phyloP scores from a whole-genome alignment of 2,329 filamentous ascomycete species.

The Trichoderma afroharzianum region DNA sequence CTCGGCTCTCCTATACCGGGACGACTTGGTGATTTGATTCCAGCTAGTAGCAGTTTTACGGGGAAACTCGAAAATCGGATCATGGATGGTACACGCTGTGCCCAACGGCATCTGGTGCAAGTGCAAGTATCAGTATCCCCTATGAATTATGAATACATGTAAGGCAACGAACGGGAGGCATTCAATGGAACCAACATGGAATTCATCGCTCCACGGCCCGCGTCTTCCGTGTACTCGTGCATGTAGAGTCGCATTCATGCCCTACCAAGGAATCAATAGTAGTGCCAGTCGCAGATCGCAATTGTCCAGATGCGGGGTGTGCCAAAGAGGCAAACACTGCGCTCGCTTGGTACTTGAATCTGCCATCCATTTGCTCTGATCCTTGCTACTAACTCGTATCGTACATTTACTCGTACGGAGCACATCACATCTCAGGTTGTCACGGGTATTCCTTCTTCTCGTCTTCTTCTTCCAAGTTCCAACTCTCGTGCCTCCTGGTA shows the following conservation, averaged over 20 bases:
- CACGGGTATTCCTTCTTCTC: not conserved
- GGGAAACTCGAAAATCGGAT: not conserved
- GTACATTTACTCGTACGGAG: no score
- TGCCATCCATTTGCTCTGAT: not conserved
- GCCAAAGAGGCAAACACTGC: not conserved
- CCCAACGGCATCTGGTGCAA: not conserved
- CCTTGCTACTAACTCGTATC: not conserved
- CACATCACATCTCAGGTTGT: not conserved
- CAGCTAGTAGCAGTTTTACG: not conserved
- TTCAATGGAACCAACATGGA: not conserved
- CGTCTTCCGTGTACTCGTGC: not conserved
- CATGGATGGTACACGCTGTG: not conserved
- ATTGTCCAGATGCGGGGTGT: conserved; percentile 10
- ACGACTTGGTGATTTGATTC: not conserved
- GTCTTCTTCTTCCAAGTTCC: not conserved
- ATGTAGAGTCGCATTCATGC: not conserved
- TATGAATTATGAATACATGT: no score
- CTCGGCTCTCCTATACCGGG: not conserved
- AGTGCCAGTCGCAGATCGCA: not conserved
- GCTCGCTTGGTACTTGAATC: not conserved
- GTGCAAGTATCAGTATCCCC: no score
- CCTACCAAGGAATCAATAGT: not conserved
- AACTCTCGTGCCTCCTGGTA: not conserved
- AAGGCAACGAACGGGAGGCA: not conserved
- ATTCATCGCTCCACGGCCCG: not conserved